Conservation (phyloP, 164 flowering plant species). For the Vitis rupestris region DNA sequence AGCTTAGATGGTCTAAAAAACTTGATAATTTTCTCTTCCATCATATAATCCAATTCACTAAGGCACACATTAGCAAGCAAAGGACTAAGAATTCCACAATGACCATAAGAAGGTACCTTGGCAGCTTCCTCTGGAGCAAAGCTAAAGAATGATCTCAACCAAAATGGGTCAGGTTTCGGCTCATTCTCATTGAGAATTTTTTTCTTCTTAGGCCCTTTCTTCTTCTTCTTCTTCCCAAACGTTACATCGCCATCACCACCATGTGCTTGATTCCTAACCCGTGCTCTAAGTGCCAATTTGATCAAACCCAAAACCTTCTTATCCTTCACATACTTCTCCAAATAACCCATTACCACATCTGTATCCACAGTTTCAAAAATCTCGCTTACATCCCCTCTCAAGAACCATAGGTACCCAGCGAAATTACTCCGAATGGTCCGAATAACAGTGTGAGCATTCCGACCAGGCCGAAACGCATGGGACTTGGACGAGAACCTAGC, state of each 20-base stretch:
- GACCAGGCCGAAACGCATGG: constrained; percentile 83
- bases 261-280: not conserved
- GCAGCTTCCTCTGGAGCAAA: constrained; percentile 93
- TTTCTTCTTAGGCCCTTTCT: constrained; percentile 46
- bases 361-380: constrained; percentile 43
- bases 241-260: constrained; percentile 16
- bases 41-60: constrained; percentile 72
- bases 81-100: constrained; percentile 90
- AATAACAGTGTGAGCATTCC: constrained; percentile 84
- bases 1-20: constrained; percentile 64
- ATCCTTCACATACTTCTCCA: constrained; percentile 73
- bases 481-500: constrained; percentile 70
- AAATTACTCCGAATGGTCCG: constrained; percentile 85
- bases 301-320: constrained; percentile 68
- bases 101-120: constrained; percentile 74
- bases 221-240: constrained; percentile 38
- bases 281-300: constrained; percentile 44
- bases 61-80: constrained; percentile 82
- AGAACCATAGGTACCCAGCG: constrained; percentile 91
- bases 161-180: constrained; percentile 95
- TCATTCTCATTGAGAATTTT: constrained; percentile 70
- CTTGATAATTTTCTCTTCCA: constrained; percentile 72
- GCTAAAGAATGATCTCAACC: constrained; percentile 81
- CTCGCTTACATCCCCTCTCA: constrained; percentile 75
- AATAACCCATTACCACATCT: constrained; percentile 49